Evolutionary conservation across 148 eudicot species (phyloP), one percentile per base, ranked within the genome.

Genomic region (Rhododendron mucronatum): DNA sequence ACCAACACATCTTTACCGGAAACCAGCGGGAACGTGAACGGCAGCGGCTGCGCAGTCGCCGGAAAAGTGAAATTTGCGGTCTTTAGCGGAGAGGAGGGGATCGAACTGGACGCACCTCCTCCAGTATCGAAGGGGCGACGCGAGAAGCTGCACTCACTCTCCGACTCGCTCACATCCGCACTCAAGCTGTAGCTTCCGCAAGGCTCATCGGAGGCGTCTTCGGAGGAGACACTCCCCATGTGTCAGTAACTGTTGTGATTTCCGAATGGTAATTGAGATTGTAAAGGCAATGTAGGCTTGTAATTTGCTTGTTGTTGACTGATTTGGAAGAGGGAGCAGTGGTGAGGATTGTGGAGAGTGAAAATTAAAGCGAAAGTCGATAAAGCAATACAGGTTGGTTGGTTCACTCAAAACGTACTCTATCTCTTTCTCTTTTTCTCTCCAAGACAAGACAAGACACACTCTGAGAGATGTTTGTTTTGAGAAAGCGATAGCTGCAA

Each of bases 1-100:
- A 91, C 85, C 61, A 93, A 89, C 73, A 90, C 96, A 85, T 91
- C 98, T 81, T 84, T 88, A 5, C 87, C 84, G n/a, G 84, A 86
- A 79, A 85, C 48, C 53, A 85, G 84, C 14, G 89, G 88, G 53
- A 84, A 82, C 23, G 59, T 47, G 5, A 87, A 65, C 21, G 75
- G 39, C 33, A 84, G 89, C 14, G 86, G 77, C 59, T 85, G 75
- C 71, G 77, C 83, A 35, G 74, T 23, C 3, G 48, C 35, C 50
- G 86, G 80, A 78, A 80, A 84, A 55, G 80, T 51, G 37, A 44
- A 81, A 48, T 48, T 44, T 30, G 73, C 33, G 37, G 20, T 33
- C 41, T 61, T 2, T 53, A 86, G 33, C 59, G 84, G 80, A 50
- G 87, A 67, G 20, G 86, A 87, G 2, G 87, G 77, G 76, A 85